These are phyloP conservation scores for Malus hybrid DNA, from an alignment of 331 rosid species.

Conservation along the genomic window DNA sequence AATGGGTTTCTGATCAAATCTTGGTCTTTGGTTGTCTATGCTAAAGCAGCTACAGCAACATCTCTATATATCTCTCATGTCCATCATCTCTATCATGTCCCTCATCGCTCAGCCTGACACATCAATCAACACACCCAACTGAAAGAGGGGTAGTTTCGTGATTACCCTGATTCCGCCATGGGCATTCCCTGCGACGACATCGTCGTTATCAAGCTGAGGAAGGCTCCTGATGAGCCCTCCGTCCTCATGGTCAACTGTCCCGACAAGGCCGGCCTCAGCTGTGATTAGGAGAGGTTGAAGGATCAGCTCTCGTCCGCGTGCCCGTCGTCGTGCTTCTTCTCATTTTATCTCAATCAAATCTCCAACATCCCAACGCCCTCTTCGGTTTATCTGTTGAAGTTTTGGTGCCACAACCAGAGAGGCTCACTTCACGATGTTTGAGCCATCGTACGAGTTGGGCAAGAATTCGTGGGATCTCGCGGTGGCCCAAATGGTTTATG, in stretches of 20 bases:
- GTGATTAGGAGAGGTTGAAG: slow-evolving; percentile 80
- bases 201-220: slow-evolving; percentile 44
- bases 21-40: too few relatives aligned
- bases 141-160: not conserved
- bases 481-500: slow-evolving; percentile 56
- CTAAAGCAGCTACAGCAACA: too few relatives aligned
- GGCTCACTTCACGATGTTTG: slow-evolving; percentile 75
- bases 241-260: slow-evolving; percentile 75
- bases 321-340: slow-evolving; percentile 51
- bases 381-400: slow-evolving; percentile 49
- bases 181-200: slow-evolving; percentile 60
- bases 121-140: too few relatives aligned
- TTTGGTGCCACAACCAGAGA: slow-evolving; percentile 58
- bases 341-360: slow-evolving; percentile 34
- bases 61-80: too few relatives aligned
- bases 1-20: too few relatives aligned
- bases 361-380: slow-evolving; percentile 35
- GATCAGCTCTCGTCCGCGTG: slow-evolving; percentile 47
- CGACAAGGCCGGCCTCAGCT: slow-evolving; percentile 73
- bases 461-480: slow-evolving; percentile 91
- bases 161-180: slow-evolving; percentile 24
- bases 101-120: too few relatives aligned
- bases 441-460: slow-evolving; percentile 60
- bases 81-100: too few relatives aligned
- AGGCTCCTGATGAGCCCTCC: slow-evolving; percentile 32